Conservation (phyloP, 2,329 filamentous ascomycete species). For the Diaporthe citrichinensis region DNA sequence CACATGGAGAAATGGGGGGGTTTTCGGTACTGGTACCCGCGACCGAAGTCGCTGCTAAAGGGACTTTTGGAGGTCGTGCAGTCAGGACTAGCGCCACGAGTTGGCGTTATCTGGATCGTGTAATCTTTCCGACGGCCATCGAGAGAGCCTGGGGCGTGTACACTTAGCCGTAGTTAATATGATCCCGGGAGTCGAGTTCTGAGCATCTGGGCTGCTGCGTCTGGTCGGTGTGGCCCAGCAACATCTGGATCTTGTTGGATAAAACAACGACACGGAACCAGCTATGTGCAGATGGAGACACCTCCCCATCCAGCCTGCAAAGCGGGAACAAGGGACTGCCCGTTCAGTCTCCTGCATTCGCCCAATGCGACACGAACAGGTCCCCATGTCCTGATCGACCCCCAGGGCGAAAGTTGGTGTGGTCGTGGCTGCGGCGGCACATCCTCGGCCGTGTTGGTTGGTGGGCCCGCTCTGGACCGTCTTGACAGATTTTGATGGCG, state of each 20-base stretch:
- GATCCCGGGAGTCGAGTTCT: slow-evolving; percentile 13
- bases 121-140: slow-evolving; percentile 24
- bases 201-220: slow-evolving; percentile 30
- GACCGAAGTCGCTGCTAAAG: slow-evolving; percentile 5
- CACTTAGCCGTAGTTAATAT: slow-evolving; percentile 5
- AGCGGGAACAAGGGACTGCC: slow-evolving; percentile 41
- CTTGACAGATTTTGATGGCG: slow-evolving; percentile 18
- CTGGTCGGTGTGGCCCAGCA: slow-evolving; percentile 30
- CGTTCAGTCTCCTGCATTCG: slow-evolving; percentile 38
- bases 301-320: slow-evolving; percentile 34
- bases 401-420: slow-evolving; percentile 36
- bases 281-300: slow-evolving; percentile 27
- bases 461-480: slow-evolving; percentile 29
- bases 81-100: slow-evolving; percentile 20
- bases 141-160: not conserved
- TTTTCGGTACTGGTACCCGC: slow-evolving; percentile 24
- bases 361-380: slow-evolving; percentile 37
- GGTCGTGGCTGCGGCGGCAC: slow-evolving; percentile 39
- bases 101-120: slow-evolving; percentile 31
- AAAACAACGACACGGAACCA: slow-evolving; percentile 26
- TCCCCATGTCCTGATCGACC: slow-evolving; percentile 39
- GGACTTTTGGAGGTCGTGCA: slow-evolving; percentile 31
- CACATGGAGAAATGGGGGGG: slow-evolving; percentile 24
- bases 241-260: slow-evolving; percentile 28
- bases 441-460: slow-evolving; percentile 33